phyloP scores from a whole-genome alignment of 83 land plant genomes.

The Isoetes engelmannii region DNA sequence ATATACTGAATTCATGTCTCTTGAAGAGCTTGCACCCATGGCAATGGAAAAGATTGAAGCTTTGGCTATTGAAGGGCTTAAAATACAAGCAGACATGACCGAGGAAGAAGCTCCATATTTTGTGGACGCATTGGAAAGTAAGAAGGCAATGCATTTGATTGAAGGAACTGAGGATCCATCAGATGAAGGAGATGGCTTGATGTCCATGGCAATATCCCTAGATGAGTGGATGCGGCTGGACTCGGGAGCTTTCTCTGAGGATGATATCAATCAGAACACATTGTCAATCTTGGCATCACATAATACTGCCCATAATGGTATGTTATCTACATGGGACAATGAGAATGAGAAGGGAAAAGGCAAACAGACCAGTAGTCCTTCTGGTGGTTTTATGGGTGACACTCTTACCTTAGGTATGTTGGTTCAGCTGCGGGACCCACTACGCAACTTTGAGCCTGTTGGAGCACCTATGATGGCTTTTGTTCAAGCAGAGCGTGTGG shows the following conservation, averaged over 20 bases:
- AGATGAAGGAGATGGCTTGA: constrained; percentile 8
- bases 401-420: constrained; percentile 67
- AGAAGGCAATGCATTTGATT: neutral
- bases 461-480: constrained; percentile 34
- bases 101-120: constrained; percentile 68
- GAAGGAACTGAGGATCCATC: constrained; percentile 7
- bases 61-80: constrained; percentile 9
- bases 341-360: neutral
- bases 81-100: constrained; percentile 12
- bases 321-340: constrained; percentile 5
- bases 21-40: constrained; percentile 14
- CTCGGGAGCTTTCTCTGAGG: constrained; percentile 49
- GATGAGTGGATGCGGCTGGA: constrained; percentile 49
- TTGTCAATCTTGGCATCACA: constrained; percentile 79
- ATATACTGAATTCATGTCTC: constrained; percentile 5
- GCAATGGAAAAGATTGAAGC: constrained; percentile 15
- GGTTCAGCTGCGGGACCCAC: constrained; percentile 88
- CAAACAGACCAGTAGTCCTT: neutral
- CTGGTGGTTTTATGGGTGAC: constrained; percentile 63
- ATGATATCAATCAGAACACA: constrained; percentile 44
- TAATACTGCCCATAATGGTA: constrained; percentile 46
- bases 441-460: constrained; percentile 78
- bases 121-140: constrained; percentile 22
- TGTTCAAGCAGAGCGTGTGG: constrained; percentile 13
- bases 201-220: constrained; percentile 37